Percentiles rank a stretch among this genome's conserved stretches.
These are phyloP conservation scores for Phellopilus nigrolimitatus DNA, from an alignment of 1,284 basidiomycete genomes.

Conservation along the genomic window DNA sequence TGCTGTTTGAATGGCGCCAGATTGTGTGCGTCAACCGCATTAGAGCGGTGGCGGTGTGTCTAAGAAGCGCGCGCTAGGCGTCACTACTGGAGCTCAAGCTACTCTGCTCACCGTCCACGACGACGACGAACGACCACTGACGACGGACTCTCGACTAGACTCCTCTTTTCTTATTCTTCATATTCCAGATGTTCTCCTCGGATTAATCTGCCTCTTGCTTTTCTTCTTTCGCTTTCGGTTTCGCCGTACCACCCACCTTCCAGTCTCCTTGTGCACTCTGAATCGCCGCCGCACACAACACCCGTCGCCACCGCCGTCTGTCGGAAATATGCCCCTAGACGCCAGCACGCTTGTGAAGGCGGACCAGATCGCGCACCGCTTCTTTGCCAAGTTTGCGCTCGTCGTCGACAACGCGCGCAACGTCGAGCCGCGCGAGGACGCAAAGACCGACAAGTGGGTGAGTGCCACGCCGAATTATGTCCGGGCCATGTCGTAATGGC, in stretches of 20 bases:
- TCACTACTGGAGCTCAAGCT: not conserved
- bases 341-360: conserved; percentile 40
- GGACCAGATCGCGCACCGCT: conserved; percentile 76
- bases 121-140: not conserved
- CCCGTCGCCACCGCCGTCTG: too few species aligned
- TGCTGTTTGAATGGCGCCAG: not conserved
- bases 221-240: too few species aligned
- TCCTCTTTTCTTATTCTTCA: conserved; percentile 1
- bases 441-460: conserved; percentile 75
- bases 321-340: conserved; percentile 10
- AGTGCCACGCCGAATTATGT: conserved; percentile 28
- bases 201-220: conserved; percentile 5
- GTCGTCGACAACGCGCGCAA: conserved; percentile 68
- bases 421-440: conserved; percentile 29
- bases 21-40: not conserved
- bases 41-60: not conserved
- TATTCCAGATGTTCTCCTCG: conserved; percentile 9
- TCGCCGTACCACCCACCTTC: too few species aligned
- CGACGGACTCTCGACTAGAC: conserved; percentile 11
- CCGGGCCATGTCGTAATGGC: conserved; percentile 4
- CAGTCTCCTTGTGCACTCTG: too few species aligned
- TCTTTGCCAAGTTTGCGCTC: conserved; percentile 73
- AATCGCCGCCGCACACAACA: too few species aligned
- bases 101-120: conserved; percentile 3
- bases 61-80: not conserved